Conservation (phyloP, 371 early-diverging fungal genomes). For the Polyrhizophydium stewartii region DNA sequence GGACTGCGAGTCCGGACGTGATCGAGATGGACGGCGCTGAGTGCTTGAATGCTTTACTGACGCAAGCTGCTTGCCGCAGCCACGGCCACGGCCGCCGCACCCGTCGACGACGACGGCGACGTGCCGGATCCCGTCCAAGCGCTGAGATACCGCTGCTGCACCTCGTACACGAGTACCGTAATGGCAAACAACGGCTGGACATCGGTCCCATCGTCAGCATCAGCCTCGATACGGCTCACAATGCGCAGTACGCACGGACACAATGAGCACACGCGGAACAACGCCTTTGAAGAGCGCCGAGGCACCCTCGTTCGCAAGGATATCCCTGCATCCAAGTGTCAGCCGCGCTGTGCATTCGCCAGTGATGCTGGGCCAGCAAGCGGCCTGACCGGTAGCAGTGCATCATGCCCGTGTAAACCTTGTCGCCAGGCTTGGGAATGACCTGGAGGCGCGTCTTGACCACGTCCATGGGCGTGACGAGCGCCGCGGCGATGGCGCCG, state of each 20-base stretch:
- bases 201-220: background rate
- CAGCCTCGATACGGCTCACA: background rate
- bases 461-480: constrained; percentile 35
- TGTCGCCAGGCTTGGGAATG: constrained; percentile 23
- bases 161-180: constrained; percentile 83
- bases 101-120: too few relatives aligned
- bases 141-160: constrained; percentile 54
- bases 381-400: constrained; percentile 19
- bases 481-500: constrained; percentile 43
- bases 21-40: too few relatives aligned
- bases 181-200: constrained; percentile 81
- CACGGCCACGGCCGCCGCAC: too few relatives aligned
- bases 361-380: background rate
- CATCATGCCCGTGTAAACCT: constrained; percentile 18
- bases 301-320: constrained; percentile 36
- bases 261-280: constrained; percentile 30
- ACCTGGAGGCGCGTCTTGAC: constrained; percentile 49
- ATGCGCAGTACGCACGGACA: constrained; percentile 8
- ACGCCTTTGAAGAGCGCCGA: constrained; percentile 45
- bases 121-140: too few relatives aligned
- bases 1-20: too few relatives aligned
- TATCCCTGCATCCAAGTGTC: constrained; percentile 11
- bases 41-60: too few relatives aligned
- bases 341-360: background rate
- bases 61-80: too few relatives aligned